Base-by-base conservation (phyloP, 2,329 filamentous ascomycete genomes). In the Xylaria sp. region DNA sequence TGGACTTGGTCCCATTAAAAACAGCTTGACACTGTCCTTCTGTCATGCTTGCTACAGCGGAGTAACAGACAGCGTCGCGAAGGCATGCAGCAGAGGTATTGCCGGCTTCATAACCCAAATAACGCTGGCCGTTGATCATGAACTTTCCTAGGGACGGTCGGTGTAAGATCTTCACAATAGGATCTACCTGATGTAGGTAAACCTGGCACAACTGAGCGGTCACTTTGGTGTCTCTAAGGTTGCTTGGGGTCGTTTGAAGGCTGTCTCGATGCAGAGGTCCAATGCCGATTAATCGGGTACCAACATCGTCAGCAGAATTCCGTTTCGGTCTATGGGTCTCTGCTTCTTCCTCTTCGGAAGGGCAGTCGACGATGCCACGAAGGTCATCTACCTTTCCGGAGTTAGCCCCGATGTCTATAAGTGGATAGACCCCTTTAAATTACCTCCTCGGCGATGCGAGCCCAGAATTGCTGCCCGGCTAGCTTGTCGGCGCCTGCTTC, bases 161-260 rank as follows among this genome's bases (percentile, higher is more conserved):
- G 42, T 66, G 63, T 2, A 67, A 54, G 5, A 67, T 48, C 41
- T 65, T 65, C 46, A 65, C 52, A 44, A 67, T 56, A 2, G 63
- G 65, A 18, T 67, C 63, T 7, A 66, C 63, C 37, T 66, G 57
- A 3, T 37, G 20, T 2, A 66, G 54, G 42, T 62, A 67, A 2
- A 65, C 34, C 20, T 56, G 44, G 39, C 63, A 66, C 13, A 65
- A 50, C 11, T 56, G 47, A 11, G 54, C 21, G n/a, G 43, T 42
- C n/a, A 48, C 13, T 16, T 34, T 38, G n/a, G 49, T n/a, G 17
- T 42, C 20, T 37, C 49, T 52, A 13, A 49, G 18, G 18, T 11
- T 6, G 24, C 5, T 11, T 6, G 5, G 24, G 24, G 24, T 11
- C 5, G 11, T 11, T 26, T 11, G 6, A 11, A 11, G 24, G 24